Evolutionary conservation across 441 rosid species (phyloP), one percentile per base, ranked within the genome.

Genomic region (Adansonia gregorii): DNA sequence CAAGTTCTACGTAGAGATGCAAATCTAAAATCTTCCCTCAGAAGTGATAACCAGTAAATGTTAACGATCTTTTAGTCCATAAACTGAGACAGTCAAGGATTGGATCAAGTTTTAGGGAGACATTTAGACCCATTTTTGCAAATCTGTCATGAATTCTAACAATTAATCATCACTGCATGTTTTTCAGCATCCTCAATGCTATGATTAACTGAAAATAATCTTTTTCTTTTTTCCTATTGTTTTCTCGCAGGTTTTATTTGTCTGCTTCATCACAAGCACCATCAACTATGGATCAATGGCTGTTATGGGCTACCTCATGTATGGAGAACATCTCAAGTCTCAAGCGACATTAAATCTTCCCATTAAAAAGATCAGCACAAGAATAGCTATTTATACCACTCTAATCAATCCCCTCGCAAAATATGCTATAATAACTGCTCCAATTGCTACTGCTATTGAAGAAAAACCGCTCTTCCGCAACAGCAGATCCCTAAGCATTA

Each of bases 301-400:
- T 2, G 73, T 84, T 71, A 78, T 93, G 5, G 95, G 95, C 43
- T 91, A 89, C 84, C 78, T 84, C 24, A 93, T 91, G 95, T 91
- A 82, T 56, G 95, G 97, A 60, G 82, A 89, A 51, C 63, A 84
- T 55, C 58, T 89, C 52, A 82, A 88, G 31, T 88, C 97, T 56
- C 95, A 91, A 82, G 88, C 91, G 78, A 92, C 97, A 39, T 73
- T 91, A 64, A 91, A 89, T 61, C 95, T 91, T 72, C 95, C 94
- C 0, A 46, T 82, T 3, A 82, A 59, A 43, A 89, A 85, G 70
- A 51, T 91, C 3, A 77, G 86, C 54, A 74, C 94, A 58, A 80
- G 88, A 76, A 69, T 91, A 41, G 97, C 97, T 56, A 85, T 92
- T 43, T 88, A 76, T 24, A 87, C 92, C 0, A 91, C 97, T 31